phyloP scores from a whole-genome alignment of 768 basidiomycete species.

The Termitomyces sp. region DNA sequence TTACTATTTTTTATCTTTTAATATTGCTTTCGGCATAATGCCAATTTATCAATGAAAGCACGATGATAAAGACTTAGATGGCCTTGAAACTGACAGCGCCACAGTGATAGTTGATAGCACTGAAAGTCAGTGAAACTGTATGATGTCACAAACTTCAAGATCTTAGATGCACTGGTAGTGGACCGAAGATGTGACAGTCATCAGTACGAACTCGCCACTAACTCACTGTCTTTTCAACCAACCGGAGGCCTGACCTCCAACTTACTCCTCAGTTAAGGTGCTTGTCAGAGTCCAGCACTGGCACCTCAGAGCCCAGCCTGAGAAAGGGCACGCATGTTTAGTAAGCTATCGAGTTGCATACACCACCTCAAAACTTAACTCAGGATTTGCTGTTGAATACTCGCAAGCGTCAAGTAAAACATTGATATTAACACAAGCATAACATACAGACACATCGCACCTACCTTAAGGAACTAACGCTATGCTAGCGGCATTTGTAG shows the following conservation, averaged over 20 bases:
- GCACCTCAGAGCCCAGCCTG: too few relatives aligned
- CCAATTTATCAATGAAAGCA: too few relatives aligned
- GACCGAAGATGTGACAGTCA: not conserved
- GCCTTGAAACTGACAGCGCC: not conserved
- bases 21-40: too few relatives aligned
- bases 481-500: not conserved
- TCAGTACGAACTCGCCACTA: not conserved
- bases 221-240: not conserved
- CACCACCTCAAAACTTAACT: not conserved
- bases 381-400: too few relatives aligned
- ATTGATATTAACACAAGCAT: not conserved
- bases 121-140: not conserved
- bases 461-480: not conserved
- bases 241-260: not conserved
- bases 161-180: too few relatives aligned
- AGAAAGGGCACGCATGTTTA: not conserved
- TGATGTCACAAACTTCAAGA: not conserved
- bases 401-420: not conserved
- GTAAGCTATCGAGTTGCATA: not conserved
- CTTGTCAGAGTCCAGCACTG: not conserved
- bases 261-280: not conserved
- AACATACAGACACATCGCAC: not conserved
- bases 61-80: not conserved
- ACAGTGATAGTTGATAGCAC: not conserved
- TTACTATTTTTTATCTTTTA: too few relatives aligned